Percentiles rank a stretch among this genome's conserved stretches.
Conservation (phyloP, 768 basidiomycete species). For the Hypholoma fasciculare region DNA sequence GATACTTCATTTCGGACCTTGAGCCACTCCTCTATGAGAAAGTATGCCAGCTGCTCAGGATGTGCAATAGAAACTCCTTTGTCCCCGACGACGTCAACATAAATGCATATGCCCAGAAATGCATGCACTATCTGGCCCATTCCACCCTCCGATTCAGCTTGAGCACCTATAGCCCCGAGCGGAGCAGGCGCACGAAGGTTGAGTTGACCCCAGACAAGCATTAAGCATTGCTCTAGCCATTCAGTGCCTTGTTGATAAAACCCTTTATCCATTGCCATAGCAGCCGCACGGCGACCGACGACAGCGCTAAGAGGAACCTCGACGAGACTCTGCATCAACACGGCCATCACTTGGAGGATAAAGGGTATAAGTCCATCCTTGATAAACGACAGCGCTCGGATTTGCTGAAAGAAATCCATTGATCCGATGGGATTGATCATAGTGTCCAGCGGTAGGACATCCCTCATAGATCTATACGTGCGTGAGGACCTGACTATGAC, state of each 20-base stretch:
- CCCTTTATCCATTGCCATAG: background rate
- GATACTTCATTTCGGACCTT: background rate
- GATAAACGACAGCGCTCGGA: background rate
- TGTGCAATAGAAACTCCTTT: background rate
- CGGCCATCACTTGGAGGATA: background rate
- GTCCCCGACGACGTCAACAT: background rate
- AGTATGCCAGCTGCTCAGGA: background rate
- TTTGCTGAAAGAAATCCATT: background rate
- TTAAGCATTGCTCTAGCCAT: background rate
- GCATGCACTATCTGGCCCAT: background rate
- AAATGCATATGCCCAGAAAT: background rate
- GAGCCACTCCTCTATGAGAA: background rate
- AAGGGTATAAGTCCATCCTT: background rate
- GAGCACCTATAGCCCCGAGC: background rate
- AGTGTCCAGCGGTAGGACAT: background rate
- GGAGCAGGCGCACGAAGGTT: background rate
- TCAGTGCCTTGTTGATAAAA: background rate
- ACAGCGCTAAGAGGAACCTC: background rate
- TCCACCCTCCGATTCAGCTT: background rate
- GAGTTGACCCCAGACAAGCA: background rate
- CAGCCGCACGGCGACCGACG: background rate
- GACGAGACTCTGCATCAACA: background rate
- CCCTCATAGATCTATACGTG: background rate
- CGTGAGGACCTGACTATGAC: background rate
- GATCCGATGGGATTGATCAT: background rate